phyloP scores from a whole-genome alignment of 345 rosid species.

The Melastoma malabathricum region DNA sequence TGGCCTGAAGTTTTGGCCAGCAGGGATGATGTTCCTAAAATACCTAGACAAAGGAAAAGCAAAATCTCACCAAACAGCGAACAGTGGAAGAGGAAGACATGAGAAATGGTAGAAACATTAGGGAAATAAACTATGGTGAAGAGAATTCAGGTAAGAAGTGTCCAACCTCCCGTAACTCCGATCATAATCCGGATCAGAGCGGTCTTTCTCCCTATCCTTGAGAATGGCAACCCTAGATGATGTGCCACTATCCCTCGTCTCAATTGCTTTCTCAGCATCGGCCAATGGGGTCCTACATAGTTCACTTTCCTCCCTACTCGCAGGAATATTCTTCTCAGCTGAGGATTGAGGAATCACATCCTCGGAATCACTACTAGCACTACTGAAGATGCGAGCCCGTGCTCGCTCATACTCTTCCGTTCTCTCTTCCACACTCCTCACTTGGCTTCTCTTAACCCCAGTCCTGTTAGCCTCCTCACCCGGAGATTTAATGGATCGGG shows the following conservation, averaged over 20 bases:
- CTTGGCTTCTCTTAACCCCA: conserved; percentile 30
- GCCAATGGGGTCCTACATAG: conserved; percentile 19
- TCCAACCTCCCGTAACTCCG: conserved; percentile 67
- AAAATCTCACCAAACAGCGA: no score
- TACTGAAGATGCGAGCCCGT: conserved; percentile 80
- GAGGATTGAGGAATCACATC: conserved; percentile 30
- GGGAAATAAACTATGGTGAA: no score
- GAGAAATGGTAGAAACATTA: no score
- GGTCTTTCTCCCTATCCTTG: conserved; percentile 86
- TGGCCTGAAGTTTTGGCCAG: conserved; percentile 35
- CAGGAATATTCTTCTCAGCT: conserved; percentile 24
- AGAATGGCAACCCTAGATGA: conserved; percentile 80
- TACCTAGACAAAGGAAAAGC: conserved; percentile 29
- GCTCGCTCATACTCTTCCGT: conserved; percentile 83
- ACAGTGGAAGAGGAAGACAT: no score
- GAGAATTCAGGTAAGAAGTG: not conserved
- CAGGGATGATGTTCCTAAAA: conserved; percentile 54
- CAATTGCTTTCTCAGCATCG: conserved; percentile 37
- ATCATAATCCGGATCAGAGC: conserved; percentile 89
- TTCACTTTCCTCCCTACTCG: conserved; percentile 42
- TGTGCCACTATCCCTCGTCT: conserved; percentile 30
- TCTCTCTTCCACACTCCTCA: conserved; percentile 83
- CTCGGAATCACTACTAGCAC: conserved; percentile 43
- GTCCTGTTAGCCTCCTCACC: conserved; percentile 27
- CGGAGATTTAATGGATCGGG: conserved; percentile 41